These are phyloP conservation scores for Starmerella lactis-condensi DNA, from an alignment of 805 yeast genomes.

Conservation along the genomic window DNA sequence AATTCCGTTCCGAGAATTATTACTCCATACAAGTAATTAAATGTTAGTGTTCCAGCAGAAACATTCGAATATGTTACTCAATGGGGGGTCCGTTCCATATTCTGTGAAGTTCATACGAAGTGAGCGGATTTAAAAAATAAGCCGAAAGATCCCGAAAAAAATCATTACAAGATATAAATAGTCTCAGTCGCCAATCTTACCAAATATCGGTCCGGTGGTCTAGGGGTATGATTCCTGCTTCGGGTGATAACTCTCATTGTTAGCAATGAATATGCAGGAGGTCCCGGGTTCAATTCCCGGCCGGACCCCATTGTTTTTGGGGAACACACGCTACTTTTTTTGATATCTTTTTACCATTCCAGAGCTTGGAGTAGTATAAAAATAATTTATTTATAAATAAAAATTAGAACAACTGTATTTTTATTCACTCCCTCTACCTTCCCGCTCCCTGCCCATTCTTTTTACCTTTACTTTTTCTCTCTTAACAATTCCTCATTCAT, in stretches of 20 bases:
- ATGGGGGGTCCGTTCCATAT: too few relatives aligned
- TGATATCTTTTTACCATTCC: too few relatives aligned
- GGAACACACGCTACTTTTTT: too few relatives aligned
- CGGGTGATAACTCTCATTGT: constrained; percentile 3
- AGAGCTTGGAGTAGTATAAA: too few relatives aligned
- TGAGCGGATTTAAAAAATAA: too few relatives aligned
- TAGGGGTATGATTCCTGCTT: constrained; percentile 11
- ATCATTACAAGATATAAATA: neutral
- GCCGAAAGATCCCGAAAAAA: too few relatives aligned
- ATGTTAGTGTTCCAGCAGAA: too few relatives aligned
- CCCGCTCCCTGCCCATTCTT: neutral
- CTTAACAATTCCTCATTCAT: too few relatives aligned
- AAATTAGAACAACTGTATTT: neutral
- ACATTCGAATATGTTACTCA: too few relatives aligned
- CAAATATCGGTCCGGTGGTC: constrained; percentile 6
- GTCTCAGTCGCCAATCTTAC: constrained; percentile 1
- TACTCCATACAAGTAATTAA: too few relatives aligned
- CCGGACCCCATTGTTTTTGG: constrained; percentile 5
- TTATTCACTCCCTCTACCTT: neutral
- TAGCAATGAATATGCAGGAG: constrained; percentile 4
- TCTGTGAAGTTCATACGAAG: too few relatives aligned
- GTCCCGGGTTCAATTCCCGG: constrained; percentile 12
- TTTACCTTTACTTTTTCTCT: constrained; percentile 7
- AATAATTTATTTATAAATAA: neutral
- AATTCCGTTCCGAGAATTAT: too few relatives aligned